A percentile compares a stretch with the other conserved stretches of the same genome.
These are phyloP conservation scores for Neurospora tetrasperma DNA, from an alignment of 495 filamentous ascomycete genomes.

Conservation along the genomic window DNA sequence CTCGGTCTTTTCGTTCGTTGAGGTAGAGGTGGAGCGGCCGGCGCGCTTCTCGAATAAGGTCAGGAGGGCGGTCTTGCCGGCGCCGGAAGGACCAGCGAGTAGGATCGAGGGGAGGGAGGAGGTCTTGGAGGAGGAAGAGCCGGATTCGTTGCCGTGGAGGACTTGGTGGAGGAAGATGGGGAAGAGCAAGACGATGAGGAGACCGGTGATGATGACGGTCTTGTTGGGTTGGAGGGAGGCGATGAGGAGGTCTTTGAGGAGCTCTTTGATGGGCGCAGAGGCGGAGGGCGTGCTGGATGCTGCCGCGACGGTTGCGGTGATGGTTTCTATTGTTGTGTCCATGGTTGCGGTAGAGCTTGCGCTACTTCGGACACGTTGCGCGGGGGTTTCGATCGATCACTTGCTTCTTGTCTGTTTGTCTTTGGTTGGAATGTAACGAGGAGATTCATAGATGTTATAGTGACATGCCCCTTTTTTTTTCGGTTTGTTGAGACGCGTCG, in stretches of 20 bases:
- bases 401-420: not conserved
- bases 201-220: slow-evolving; percentile 50
- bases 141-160: slow-evolving; percentile 27
- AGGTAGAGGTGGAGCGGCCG: slow-evolving; percentile 5
- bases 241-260: slow-evolving; percentile 28
- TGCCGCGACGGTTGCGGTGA: slow-evolving; percentile 8
- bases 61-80: slow-evolving; percentile 81
- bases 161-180: slow-evolving; percentile 70
- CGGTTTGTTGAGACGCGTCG: not conserved
- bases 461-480: not conserved
- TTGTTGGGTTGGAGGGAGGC: slow-evolving; percentile 41
- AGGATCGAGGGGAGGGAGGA: slow-evolving; percentile 70
- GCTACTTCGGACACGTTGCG: not conserved
- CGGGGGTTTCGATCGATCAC: not conserved
- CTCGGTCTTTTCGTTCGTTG: not conserved
- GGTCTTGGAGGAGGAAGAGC: slow-evolving; percentile 51
- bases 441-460: not conserved
- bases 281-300: not conserved
- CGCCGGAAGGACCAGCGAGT: slow-evolving; percentile 71
- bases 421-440: not conserved
- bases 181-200: slow-evolving; percentile 57
- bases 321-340: not conserved
- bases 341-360: not conserved
- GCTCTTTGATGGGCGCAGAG: slow-evolving; percentile 4
- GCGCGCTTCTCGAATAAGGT: slow-evolving; percentile 49